A percentile compares a stretch with the other conserved stretches of the same genome.
Conservation (phyloP, 345 rosid genomes). For the Eutrema japonicum region DNA sequence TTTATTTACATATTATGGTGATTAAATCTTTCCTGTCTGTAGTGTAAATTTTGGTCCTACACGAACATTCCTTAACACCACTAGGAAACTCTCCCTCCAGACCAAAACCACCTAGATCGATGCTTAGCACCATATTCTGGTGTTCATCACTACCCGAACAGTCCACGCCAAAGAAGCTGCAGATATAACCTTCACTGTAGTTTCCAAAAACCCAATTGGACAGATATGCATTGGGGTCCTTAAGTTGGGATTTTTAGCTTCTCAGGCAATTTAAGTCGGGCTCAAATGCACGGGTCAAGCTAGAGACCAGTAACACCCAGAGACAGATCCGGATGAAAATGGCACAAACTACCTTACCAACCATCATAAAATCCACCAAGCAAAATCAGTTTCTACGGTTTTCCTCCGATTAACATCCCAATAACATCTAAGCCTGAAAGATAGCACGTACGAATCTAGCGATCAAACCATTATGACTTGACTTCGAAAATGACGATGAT, state of each 20-base stretch:
- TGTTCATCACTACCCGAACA: slow-evolving; percentile 1
- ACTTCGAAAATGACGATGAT: background rate
- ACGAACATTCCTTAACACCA: slow-evolving; percentile 32
- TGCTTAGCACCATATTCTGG: slow-evolving; percentile 23
- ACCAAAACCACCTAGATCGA: slow-evolving; percentile 27
- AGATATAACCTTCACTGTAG: slow-evolving; percentile 14
- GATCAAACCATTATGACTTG: background rate
- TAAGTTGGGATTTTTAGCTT: slow-evolving; percentile 47
- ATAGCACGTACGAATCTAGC: background rate
- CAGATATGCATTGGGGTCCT: slow-evolving; percentile 54
- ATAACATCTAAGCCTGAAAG: too few relatives aligned
- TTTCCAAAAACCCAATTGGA: slow-evolving; percentile 35
- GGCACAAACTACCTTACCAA: slow-evolving; percentile 20
- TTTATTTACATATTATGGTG: too few relatives aligned
- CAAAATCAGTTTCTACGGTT: too few relatives aligned
- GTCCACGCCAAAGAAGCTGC: slow-evolving; percentile 33
- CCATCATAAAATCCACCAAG: slow-evolving; percentile 24
- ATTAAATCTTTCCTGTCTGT: too few relatives aligned
- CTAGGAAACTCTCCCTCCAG: slow-evolving; percentile 42
- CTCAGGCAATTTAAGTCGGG: slow-evolving; percentile 59
- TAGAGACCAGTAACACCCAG: slow-evolving; percentile 50
- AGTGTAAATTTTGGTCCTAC: too few relatives aligned
- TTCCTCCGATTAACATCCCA: too few relatives aligned
- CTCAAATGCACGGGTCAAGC: slow-evolving; percentile 45
- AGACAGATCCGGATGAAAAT: slow-evolving; percentile 33